These are phyloP conservation scores for Colletotrichum karsti DNA, from an alignment of 2,329 filamentous ascomycete genomes.

Conservation along the genomic window DNA sequence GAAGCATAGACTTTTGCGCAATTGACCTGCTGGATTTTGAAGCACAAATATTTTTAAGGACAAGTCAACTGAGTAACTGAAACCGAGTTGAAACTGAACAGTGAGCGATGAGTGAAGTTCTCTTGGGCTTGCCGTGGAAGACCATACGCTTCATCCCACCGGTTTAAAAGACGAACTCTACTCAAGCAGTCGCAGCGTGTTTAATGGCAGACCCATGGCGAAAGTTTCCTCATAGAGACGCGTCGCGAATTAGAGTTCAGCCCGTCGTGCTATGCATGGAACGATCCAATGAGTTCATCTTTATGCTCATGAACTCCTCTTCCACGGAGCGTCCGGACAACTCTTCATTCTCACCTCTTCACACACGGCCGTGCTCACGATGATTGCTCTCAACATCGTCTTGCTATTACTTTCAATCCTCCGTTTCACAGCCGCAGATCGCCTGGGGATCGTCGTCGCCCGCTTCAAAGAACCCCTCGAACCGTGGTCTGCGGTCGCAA, in stretches of 20 bases:
- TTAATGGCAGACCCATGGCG: background rate
- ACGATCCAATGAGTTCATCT: background rate
- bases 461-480: constrained; percentile 28
- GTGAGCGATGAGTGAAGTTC: no score
- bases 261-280: background rate
- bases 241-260: background rate
- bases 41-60: no score
- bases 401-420: background rate
- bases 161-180: no score
- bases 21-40: no score
- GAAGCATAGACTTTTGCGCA: no score
- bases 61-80: no score
- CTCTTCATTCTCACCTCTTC: no score
- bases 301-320: background rate
- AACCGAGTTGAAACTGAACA: no score
- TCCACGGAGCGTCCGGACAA: background rate
- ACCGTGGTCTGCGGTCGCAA: constrained; percentile 13
- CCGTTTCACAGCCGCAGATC: background rate
- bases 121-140: no score
- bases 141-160: no score
- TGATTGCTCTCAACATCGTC: background rate
- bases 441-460: constrained; percentile 23
- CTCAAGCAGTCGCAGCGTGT: background rate
- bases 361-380: background rate
- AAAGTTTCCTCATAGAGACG: background rate